Percentiles rank a stretch among this genome's conserved stretches.
phyloP scores from a whole-genome alignment of 176 grass and related monocot species.

The Aechmea fasciata region DNA sequence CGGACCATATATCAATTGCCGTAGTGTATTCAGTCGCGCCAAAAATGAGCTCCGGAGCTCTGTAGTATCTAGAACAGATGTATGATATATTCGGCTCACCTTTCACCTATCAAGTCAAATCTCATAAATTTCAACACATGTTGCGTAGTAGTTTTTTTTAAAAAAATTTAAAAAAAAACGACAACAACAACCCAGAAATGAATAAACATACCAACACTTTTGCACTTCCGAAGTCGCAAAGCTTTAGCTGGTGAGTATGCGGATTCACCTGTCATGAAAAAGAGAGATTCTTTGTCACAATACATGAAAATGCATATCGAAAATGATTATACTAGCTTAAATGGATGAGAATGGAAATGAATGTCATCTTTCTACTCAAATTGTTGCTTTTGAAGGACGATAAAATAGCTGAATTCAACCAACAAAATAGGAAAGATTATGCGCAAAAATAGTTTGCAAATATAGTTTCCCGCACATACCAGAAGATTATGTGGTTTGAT shows the following conservation, averaged over 20 bases:
- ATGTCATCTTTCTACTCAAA: too few species aligned
- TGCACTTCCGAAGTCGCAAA: constrained; percentile 26
- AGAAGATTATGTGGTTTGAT: constrained; percentile 27
- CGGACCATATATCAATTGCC: constrained; percentile 67
- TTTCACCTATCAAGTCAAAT: constrained; percentile 21
- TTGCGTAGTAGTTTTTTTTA: background rate
- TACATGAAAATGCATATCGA: background rate
- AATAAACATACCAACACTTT: constrained; percentile 18
- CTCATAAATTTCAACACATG: too few species aligned
- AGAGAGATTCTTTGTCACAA: background rate
- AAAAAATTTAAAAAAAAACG: background rate
- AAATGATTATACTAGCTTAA: too few species aligned
- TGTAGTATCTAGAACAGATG: constrained; percentile 64
- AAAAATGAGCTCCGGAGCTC: constrained; percentile 62
- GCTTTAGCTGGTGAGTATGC: constrained; percentile 16
- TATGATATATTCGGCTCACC: constrained; percentile 68
- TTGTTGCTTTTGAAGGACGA: too few species aligned
- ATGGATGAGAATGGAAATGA: too few species aligned
- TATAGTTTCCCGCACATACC: background rate
- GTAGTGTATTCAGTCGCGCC: constrained; percentile 61
- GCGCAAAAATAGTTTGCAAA: too few species aligned
- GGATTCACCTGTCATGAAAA: background rate
- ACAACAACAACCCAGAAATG: background rate
- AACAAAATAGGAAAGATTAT: too few species aligned
- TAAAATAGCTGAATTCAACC: too few species aligned